These are phyloP conservation scores for Penicillium coffeae DNA, from an alignment of 495 filamentous ascomycete species.

Conservation along the genomic window DNA sequence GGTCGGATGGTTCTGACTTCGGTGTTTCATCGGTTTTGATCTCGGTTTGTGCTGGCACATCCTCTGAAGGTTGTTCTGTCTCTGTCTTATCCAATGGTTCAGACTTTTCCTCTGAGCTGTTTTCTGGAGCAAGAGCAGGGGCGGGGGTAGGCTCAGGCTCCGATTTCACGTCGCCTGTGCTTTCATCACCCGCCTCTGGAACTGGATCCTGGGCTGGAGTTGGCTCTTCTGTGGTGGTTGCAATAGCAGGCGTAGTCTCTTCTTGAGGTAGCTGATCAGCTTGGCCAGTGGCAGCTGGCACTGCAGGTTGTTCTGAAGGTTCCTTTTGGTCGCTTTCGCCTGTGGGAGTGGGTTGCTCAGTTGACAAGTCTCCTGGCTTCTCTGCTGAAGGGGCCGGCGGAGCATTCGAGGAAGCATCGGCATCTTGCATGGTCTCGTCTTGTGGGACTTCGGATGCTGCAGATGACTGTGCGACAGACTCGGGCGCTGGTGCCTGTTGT, in stretches of 20 bases:
- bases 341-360: neutral
- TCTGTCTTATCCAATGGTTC: neutral
- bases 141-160: neutral
- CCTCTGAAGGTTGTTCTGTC: neutral
- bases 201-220: neutral
- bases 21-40: slow-evolving; percentile 4
- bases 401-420: neutral
- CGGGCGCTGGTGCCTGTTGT: slow-evolving; percentile 21
- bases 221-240: neutral
- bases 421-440: slow-evolving; percentile 1
- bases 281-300: neutral
- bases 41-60: neutral
- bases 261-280: neutral
- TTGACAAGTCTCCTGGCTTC: neutral
- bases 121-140: neutral
- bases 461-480: neutral
- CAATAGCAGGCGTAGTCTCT: neutral
- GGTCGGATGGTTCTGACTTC: neutral
- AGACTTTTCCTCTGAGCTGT: neutral
- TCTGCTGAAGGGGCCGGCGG: slow-evolving; percentile 8
- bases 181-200: slow-evolving; percentile 1
- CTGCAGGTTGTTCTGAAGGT: neutral
- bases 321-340: neutral
- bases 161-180: slow-evolving; percentile 5
- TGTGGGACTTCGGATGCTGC: neutral